phyloP scores from a whole-genome alignment of 768 basidiomycete genomes.

The Termitomyces sp. region DNA sequence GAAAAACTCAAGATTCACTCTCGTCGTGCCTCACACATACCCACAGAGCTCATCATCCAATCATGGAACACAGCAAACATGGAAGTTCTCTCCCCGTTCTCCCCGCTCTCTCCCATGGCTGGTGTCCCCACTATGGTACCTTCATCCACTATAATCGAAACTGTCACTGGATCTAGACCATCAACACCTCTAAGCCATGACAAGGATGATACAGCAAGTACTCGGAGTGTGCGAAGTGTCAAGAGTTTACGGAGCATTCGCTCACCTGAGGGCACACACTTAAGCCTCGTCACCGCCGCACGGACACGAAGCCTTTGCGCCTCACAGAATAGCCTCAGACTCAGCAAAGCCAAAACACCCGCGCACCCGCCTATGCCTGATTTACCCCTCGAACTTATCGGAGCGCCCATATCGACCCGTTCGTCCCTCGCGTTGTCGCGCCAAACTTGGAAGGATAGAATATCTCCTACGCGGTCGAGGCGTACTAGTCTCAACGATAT shows the following conservation, averaged over 20 bases:
- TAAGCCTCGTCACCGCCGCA: constrained; percentile 54
- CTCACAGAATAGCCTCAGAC: constrained; percentile 62
- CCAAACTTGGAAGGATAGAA: constrained; percentile 2
- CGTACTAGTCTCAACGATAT: constrained; percentile 22
- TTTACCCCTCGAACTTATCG: constrained; percentile 18
- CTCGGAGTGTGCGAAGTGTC: constrained; percentile 28
- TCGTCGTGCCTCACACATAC: constrained; percentile 13
- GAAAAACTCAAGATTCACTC: constrained; percentile 35
- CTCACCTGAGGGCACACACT: constrained; percentile 12
- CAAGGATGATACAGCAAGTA: constrained; percentile 31
- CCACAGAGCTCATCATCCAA: constrained; percentile 8
- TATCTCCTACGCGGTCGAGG: constrained; percentile 8
- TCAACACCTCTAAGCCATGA: constrained; percentile 16
- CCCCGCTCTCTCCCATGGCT: constrained; percentile 14
- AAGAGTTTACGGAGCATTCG: constrained; percentile 25
- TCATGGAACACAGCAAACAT: constrained; percentile 8
- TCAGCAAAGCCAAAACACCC: constrained; percentile 31
- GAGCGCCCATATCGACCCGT: background rate
- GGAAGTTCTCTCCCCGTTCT: constrained; percentile 11
- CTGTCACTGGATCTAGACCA: background rate
- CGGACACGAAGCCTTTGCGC: constrained; percentile 55
- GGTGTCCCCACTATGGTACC: constrained; percentile 5
- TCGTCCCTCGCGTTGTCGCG: constrained; percentile 8
- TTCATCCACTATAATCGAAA: background rate
- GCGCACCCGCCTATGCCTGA: constrained; percentile 27